Evolutionary conservation across 2,329 filamentous ascomycete genomes (phyloP).

Genomic region (Rosellinia necatrix): DNA sequence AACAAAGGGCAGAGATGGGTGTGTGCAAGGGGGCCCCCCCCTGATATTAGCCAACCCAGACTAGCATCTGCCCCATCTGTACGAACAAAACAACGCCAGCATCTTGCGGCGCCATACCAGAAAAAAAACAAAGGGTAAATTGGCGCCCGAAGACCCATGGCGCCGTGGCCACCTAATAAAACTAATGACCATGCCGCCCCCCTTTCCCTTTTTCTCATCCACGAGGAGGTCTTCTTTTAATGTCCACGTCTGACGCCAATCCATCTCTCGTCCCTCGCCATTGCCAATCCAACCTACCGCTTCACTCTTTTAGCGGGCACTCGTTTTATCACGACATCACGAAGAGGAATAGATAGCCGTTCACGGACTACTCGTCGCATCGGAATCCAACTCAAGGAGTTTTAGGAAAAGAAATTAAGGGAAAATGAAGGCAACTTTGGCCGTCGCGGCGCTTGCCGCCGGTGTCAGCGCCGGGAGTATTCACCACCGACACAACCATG

Average conservation of each 20-base stretch:
- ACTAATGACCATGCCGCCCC: conserved; percentile 45
- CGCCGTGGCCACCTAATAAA: conserved; percentile 46
- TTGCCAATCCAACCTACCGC: conserved; percentile 60
- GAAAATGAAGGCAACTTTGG: conserved; percentile 76
- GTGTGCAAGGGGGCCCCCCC: conserved; percentile 17
- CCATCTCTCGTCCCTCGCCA: conserved; percentile 58
- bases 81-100: conserved; percentile 21
- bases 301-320: conserved; percentile 90
- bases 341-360: conserved; percentile 36
- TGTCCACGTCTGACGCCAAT: conserved; percentile 58
- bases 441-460: conserved; percentile 67
- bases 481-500: conserved; percentile 67
- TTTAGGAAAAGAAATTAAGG: conserved; percentile 33
- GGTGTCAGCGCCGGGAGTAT: conserved; percentile 59
- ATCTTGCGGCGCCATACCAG: conserved; percentile 22
- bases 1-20: too few species aligned
- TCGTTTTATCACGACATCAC: conserved; percentile 56
- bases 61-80: conserved; percentile 19
- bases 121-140: conserved; percentile 34
- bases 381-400: conserved; percentile 37
- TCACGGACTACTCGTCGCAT: conserved; percentile 35
- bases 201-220: conserved; percentile 46
- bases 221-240: conserved; percentile 51
- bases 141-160: conserved; percentile 36
- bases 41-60: conserved; percentile 19